Evolutionary conservation across 2,329 filamentous ascomycete genomes (phyloP).

Genomic region (Cadophora sp.): DNA sequence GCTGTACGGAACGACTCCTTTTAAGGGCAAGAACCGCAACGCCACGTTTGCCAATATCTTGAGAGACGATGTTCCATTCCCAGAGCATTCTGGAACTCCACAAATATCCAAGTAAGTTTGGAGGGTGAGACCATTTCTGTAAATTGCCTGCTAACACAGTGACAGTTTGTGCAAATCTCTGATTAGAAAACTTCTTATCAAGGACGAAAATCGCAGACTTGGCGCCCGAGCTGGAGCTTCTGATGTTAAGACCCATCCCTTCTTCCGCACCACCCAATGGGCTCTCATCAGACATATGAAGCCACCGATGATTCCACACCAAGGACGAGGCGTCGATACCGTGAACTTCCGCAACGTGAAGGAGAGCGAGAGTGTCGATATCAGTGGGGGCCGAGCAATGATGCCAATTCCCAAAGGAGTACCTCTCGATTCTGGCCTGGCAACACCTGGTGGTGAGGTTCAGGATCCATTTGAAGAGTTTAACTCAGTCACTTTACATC

Average conservation of each 20-base stretch:
- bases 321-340: slow-evolving; percentile 89
- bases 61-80: slow-evolving; percentile 93
- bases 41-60: slow-evolving; percentile 98
- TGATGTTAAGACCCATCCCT: slow-evolving; percentile 94
- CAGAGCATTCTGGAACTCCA: slow-evolving; percentile 82
- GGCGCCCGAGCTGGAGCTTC: slow-evolving; percentile 94
- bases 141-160: slow-evolving; percentile 43
- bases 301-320: slow-evolving; percentile 92
- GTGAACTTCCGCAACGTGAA: slow-evolving; percentile 98
- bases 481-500: slow-evolving; percentile 96
- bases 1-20: slow-evolving; percentile 97
- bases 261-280: slow-evolving; percentile 97
- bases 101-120: slow-evolving; percentile 87
- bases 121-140: neutral
- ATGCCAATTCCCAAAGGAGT: slow-evolving; percentile 70
- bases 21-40: slow-evolving; percentile 99
- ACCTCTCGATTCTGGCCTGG: slow-evolving; percentile 82
- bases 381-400: slow-evolving; percentile 62
- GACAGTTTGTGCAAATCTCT: slow-evolving; percentile 90
- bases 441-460: slow-evolving; percentile 82
- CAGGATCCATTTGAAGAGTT: slow-evolving; percentile 97
- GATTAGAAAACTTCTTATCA: slow-evolving; percentile 96
- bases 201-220: slow-evolving; percentile 92
- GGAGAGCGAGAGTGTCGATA: slow-evolving; percentile 93
- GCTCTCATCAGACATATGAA: slow-evolving; percentile 97